Evolutionary conservation across 495 filamentous ascomycete species (phyloP).

Genomic region (Tuber aestivum): DNA sequence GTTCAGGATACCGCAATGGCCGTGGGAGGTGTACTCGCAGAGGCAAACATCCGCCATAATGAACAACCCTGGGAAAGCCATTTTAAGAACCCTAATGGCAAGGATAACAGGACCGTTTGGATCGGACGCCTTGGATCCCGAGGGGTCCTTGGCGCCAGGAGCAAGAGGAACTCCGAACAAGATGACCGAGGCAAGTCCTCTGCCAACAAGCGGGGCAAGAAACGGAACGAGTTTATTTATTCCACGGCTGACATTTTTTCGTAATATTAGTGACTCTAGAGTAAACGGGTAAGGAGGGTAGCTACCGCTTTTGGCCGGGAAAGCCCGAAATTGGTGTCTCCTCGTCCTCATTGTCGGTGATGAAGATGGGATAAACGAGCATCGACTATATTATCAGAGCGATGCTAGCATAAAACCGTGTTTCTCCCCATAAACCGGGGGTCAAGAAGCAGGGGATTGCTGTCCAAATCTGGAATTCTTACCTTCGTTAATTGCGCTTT

Average conservation of each 20-base stretch:
- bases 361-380: slow-evolving; percentile 95
- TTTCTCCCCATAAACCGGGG: not conserved
- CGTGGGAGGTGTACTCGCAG: slow-evolving; percentile 98
- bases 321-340: slow-evolving; percentile 84
- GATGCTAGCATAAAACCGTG: slow-evolving; percentile 6
- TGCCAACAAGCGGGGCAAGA: slow-evolving; percentile 74
- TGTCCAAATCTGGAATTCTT: slow-evolving; percentile 21
- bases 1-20: slow-evolving; percentile 90
- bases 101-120: slow-evolving; percentile 85
- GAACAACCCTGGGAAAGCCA: slow-evolving; percentile 79
- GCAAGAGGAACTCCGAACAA: slow-evolving; percentile 88
- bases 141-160: slow-evolving; percentile 73
- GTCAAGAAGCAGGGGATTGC: not conserved
- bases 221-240: slow-evolving; percentile 80
- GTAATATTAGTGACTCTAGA: slow-evolving; percentile 6
- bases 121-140: slow-evolving; percentile 91
- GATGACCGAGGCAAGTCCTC: slow-evolving; percentile 85
- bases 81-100: slow-evolving; percentile 71
- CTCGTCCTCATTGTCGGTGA: slow-evolving; percentile 89
- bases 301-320: slow-evolving; percentile 65
- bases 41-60: slow-evolving; percentile 90
- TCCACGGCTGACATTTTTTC: slow-evolving; percentile 55
- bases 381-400: slow-evolving; percentile 60
- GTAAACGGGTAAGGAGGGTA: not conserved
- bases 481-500: slow-evolving; percentile 97